Conservation (phyloP, 441 rosid genomes). For the Eutrema salsugineum region DNA sequence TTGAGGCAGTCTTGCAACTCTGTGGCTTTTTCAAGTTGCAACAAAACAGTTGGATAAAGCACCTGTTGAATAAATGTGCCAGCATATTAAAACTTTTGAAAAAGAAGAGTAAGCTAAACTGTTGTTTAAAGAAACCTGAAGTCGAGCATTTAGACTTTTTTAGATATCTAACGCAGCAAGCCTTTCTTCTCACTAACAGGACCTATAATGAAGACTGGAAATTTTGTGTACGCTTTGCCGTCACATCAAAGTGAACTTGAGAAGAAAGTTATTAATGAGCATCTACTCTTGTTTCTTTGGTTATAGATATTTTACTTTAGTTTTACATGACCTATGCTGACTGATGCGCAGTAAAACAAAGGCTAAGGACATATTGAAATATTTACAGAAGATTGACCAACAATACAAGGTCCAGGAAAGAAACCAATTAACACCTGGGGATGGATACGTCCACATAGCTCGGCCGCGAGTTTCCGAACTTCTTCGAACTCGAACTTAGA, state of each 20-base stretch:
- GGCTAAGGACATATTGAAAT: background rate
- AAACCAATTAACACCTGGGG: slow-evolving; percentile 53
- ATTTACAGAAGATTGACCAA: slow-evolving; percentile 5
- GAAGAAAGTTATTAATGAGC: background rate
- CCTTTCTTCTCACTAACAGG: background rate
- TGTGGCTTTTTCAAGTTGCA: slow-evolving; percentile 50
- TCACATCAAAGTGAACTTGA: background rate
- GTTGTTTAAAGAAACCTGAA: background rate
- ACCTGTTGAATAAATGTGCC: slow-evolving; percentile 45
- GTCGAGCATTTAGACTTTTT: background rate
- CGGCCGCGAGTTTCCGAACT: slow-evolving; percentile 87
- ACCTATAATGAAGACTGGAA: background rate
- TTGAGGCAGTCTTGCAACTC: slow-evolving; percentile 44
- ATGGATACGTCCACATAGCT: slow-evolving; percentile 91
- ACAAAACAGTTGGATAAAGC: slow-evolving; percentile 58
- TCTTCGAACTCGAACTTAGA: slow-evolving; percentile 74
- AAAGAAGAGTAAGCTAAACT: background rate
- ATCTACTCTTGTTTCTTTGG: background rate
- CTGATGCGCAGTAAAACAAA: background rate
- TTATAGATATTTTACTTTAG: background rate
- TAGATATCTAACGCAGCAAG: background rate
- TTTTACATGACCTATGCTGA: background rate
- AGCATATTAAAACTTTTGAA: background rate
- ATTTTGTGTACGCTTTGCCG: background rate
- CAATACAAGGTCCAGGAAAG: background rate